Conservation (phyloP, 192 early-diverging fungal genomes). For the Coemansia sp. region DNA sequence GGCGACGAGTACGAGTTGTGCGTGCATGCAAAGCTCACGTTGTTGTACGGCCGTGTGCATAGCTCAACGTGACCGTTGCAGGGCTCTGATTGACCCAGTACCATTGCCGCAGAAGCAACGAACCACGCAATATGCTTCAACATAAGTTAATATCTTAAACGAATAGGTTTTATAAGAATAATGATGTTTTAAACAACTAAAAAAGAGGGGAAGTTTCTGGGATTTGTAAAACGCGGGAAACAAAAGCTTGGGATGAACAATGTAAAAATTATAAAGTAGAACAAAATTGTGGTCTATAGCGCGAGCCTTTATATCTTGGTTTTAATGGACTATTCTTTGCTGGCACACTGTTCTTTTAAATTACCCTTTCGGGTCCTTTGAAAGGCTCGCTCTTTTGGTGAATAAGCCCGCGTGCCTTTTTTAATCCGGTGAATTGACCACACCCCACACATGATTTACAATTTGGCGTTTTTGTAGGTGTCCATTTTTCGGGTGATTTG, state of each 20-base stretch:
- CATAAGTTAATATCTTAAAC: background rate
- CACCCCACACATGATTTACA: background rate
- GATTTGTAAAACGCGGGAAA: background rate
- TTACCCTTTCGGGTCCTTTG: background rate
- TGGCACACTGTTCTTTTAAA: too few species aligned
- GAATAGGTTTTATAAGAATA: background rate
- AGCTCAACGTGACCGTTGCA: constrained; percentile 70
- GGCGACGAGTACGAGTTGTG: constrained; percentile 70
- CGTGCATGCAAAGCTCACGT: constrained; percentile 66
- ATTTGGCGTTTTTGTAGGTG: background rate
- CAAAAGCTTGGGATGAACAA: background rate
- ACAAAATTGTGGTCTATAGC: background rate
- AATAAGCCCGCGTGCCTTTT: background rate
- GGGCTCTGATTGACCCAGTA: background rate
- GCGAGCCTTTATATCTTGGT: background rate
- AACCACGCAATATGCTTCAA: background rate
- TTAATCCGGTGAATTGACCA: background rate
- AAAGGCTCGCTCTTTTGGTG: background rate
- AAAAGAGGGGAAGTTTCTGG: constrained; percentile 5
- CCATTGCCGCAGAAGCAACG: background rate
- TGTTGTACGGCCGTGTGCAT: constrained; percentile 63
- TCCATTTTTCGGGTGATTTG: too few species aligned
- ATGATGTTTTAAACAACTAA: background rate
- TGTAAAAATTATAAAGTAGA: background rate
- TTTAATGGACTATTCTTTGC: background rate